phyloP scores from a whole-genome alignment of 2,329 filamentous ascomycete species.

The Nannizzia gypsea region DNA sequence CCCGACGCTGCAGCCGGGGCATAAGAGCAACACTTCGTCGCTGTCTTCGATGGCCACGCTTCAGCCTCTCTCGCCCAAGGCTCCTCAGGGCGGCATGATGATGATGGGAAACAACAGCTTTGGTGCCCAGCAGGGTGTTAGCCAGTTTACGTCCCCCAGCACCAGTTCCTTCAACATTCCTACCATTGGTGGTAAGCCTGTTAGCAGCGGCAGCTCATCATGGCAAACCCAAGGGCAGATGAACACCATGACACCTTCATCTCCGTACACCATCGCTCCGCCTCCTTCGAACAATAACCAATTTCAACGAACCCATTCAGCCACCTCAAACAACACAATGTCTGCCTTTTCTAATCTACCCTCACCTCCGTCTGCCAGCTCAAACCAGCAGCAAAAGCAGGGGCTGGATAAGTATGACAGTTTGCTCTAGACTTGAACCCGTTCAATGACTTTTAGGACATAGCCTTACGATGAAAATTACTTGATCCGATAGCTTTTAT shows the following conservation, averaged over 20 bases:
- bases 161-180: slow-evolving; percentile 27
- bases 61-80: neutral
- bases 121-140: neutral
- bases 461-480: neutral
- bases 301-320: neutral
- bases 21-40: slow-evolving; percentile 12
- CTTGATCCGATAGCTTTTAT: neutral
- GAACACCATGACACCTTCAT: slow-evolving; percentile 16
- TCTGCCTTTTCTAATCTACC: neutral
- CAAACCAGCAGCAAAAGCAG: slow-evolving; percentile 21
- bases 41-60: neutral
- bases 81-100: neutral
- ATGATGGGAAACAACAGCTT: neutral
- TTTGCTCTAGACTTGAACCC: slow-evolving; percentile 32
- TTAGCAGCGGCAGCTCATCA: neutral
- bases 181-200: slow-evolving; percentile 11
- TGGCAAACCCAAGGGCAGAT: neutral
- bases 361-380: slow-evolving; percentile 8
- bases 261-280: slow-evolving; percentile 22
- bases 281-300: slow-evolving; percentile 8
- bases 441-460: neutral
- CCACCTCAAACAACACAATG: neutral
- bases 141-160: slow-evolving; percentile 18
- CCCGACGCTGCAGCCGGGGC: slow-evolving; percentile 34
- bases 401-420: slow-evolving; percentile 48